Base-by-base conservation (phyloP, 495 filamentous ascomycete genomes). In the Penicillium simplicissimum region DNA sequence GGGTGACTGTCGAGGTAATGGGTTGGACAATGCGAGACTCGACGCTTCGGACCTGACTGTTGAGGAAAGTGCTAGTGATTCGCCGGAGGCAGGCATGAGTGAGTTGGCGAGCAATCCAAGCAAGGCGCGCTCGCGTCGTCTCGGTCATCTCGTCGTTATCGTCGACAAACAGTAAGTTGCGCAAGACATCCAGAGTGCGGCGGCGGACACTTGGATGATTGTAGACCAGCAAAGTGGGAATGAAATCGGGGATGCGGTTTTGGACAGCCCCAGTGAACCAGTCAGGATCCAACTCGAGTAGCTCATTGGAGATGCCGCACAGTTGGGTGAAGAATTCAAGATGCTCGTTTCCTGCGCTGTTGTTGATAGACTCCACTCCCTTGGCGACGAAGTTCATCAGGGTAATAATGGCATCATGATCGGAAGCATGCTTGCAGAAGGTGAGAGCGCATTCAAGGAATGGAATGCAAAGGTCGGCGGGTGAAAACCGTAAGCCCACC, bases 191-290 rank as follows among this genome's bases (percentile, higher is more conserved):
- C 52, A 87, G 79, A 1, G 86, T 84, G 33, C 76, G 75, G 15
- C 74, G 70, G 23, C 85, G 83, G 25, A 90, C 79, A 3, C 68
- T 58, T 13, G 73, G 71, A 42, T 91, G 87, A 17, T 74, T 81
- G 63, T 88, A 89, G 47, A 84, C 83, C 19, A 92, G 78, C 28
- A 95, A 68, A 3, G 85, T 81, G 8, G 91, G 90, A 1, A 79
- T 87, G 88, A 89, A 93, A 36, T 81, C 72, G 0, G 83, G 79
- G 11, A 92, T 71, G 17, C 75, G 79, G 8, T 84, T 77, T n/a
- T 87, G 74, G 11, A 84, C 78, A 36, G 75, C 67, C 25, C 66
- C 68, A 51, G 67, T 64, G 49, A 85, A 81, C 62, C 76, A 75
- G 7, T 63, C 52, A 14, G 67, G 55, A 34, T 71, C 67, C 37